These are phyloP conservation scores for Herpetospermum pedunculosum DNA, from an alignment of 306 rosid genomes.

Conservation along the genomic window DNA sequence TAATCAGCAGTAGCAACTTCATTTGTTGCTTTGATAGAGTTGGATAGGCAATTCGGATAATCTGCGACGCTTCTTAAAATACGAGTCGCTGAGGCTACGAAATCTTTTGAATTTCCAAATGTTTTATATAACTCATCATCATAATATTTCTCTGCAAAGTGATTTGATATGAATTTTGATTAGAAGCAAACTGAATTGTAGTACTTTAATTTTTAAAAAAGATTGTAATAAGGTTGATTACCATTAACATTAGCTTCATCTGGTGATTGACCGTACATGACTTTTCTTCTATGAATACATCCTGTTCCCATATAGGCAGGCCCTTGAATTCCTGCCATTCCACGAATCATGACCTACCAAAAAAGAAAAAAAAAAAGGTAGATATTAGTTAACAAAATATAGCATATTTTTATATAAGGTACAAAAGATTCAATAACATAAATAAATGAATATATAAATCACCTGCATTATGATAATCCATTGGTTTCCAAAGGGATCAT, in stretches of 20 bases:
- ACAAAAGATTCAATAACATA: background rate
- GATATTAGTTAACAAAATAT: background rate
- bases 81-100: background rate
- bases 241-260: background rate
- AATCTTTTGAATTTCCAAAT: constrained; percentile 3
- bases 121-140: background rate
- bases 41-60: background rate
- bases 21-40: background rate
- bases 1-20: constrained; percentile 11
- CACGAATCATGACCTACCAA: background rate
- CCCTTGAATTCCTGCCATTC: constrained; percentile 6
- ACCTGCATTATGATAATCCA: constrained; percentile 16
- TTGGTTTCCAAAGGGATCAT: constrained; percentile 59
- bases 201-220: no score
- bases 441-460: background rate
- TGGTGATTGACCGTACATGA: background rate
- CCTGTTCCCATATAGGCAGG: constrained; percentile 12
- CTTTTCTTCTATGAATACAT: constrained; percentile 3
- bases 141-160: background rate
- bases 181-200: background rate
- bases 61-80: background rate
- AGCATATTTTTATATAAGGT: background rate
- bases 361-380: background rate
- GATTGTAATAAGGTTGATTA: background rate
- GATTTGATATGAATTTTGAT: background rate